Percentiles rank a stretch among this genome's conserved stretches.
These are phyloP conservation scores for Aegilops speltoides DNA, from an alignment of 176 grass and related monocot species.

Conservation along the genomic window DNA sequence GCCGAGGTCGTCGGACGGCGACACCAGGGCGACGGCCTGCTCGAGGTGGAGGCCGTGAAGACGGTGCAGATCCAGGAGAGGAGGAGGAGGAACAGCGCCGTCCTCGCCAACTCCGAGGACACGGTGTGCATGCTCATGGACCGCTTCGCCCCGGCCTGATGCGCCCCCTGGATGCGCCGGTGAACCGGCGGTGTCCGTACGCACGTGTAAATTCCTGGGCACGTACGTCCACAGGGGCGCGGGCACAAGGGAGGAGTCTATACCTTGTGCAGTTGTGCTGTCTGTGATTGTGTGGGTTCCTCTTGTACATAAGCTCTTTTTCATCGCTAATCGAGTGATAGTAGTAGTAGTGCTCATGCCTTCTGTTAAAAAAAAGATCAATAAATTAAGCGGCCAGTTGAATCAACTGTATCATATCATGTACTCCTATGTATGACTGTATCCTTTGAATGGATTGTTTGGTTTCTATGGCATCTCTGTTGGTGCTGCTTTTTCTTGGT, in stretches of 20 bases:
- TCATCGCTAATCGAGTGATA: neutral
- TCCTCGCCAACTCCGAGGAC: slow-evolving; percentile 50
- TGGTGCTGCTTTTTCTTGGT: neutral
- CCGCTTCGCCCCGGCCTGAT: slow-evolving; percentile 54
- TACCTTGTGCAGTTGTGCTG: neutral
- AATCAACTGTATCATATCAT: neutral
- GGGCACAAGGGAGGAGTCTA: neutral
- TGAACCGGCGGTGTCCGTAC: neutral
- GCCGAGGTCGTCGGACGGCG: slow-evolving; percentile 9
- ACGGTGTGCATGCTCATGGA: slow-evolving; percentile 59
- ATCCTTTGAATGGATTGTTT: neutral
- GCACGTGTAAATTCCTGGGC: neutral
- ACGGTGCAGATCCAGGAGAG: slow-evolving; percentile 10
- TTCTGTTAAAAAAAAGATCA: neutral
- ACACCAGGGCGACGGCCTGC: neutral
- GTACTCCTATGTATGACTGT: neutral
- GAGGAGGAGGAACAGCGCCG: slow-evolving; percentile 1
- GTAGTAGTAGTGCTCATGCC: neutral
- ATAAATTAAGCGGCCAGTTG: neutral
- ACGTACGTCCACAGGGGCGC: neutral
- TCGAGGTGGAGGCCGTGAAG: neutral
- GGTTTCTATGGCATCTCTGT: neutral
- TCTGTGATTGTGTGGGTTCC: neutral
- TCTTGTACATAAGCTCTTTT: slow-evolving; percentile 9
- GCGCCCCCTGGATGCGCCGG: neutral